These are phyloP conservation scores for Phytophthora hybrid DNA, from an alignment of 352 stramenopile genomes.

Conservation along the genomic window DNA sequence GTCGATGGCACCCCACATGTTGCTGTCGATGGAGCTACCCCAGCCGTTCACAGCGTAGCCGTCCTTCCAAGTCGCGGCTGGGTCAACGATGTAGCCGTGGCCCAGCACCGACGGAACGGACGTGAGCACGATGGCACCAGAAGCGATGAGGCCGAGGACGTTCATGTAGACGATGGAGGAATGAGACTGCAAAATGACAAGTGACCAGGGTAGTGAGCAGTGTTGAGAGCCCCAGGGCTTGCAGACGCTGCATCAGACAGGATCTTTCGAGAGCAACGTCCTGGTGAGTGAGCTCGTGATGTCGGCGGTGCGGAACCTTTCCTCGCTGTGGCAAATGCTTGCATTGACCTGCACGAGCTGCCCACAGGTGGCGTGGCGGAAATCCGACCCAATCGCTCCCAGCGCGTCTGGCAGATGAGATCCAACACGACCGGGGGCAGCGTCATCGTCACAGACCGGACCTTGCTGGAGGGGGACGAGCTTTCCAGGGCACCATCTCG, in stretches of 20 bases:
- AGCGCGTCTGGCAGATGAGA: not conserved
- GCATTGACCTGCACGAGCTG: slow-evolving; percentile 17
- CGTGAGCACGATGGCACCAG: slow-evolving; percentile 14
- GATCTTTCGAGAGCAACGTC: slow-evolving; percentile 21
- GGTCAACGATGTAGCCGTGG: slow-evolving; percentile 54
- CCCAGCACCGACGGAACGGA: slow-evolving; percentile 23
- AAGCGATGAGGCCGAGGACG: slow-evolving; percentile 20
- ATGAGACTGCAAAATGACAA: slow-evolving; percentile 31
- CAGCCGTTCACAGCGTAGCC: slow-evolving; percentile 55
- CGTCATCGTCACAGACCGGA: not conserved
- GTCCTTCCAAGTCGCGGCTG: slow-evolving; percentile 44
- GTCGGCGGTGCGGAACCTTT: slow-evolving; percentile 3
- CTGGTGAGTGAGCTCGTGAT: slow-evolving; percentile 8
- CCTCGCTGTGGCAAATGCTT: not conserved
- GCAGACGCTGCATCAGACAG: not conserved
- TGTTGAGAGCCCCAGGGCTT: not conserved
- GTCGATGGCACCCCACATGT: slow-evolving; percentile 51
- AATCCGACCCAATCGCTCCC: slow-evolving; percentile 22
- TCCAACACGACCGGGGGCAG: not conserved
- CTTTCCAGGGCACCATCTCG: too few species aligned
- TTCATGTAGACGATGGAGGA: slow-evolving; percentile 30
- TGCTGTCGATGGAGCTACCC: slow-evolving; percentile 52
- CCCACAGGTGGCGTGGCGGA: slow-evolving; percentile 27
- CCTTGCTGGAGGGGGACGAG: too few species aligned
- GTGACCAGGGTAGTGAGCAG: not conserved